A percentile compares a stretch with the other conserved stretches of the same genome.
phyloP scores from a whole-genome alignment of 2,329 filamentous ascomycete genomes.

The Neofusicoccum kwambonambiense region DNA sequence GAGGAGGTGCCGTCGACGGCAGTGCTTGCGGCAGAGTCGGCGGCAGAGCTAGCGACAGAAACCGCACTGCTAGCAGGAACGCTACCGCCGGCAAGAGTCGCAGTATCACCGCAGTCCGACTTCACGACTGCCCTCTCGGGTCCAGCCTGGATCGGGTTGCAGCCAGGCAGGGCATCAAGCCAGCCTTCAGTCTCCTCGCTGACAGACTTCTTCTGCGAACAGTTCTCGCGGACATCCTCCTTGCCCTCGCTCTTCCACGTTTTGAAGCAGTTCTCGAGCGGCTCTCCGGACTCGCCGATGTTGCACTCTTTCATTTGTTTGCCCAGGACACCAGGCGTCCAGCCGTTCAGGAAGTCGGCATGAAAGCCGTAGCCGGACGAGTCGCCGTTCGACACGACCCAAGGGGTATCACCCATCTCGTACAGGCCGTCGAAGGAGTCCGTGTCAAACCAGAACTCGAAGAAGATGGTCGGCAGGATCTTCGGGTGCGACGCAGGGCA shows the following conservation, averaged over 20 bases:
- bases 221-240: conserved; percentile 25
- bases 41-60: conserved; percentile 16
- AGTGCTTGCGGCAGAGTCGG: neutral
- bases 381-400: conserved; percentile 38
- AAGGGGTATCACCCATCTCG: conserved; percentile 30
- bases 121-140: conserved; percentile 30
- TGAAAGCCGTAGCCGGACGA: conserved; percentile 39
- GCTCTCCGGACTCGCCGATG: conserved; percentile 34
- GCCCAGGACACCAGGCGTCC: conserved; percentile 36
- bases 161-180: conserved; percentile 36
- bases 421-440: conserved; percentile 35
- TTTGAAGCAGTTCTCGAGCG: conserved; percentile 39
- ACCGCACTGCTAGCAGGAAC: conserved; percentile 20
- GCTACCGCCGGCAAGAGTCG: conserved; percentile 20
- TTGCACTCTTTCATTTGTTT: conserved; percentile 39
- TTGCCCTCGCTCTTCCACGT: conserved; percentile 34
- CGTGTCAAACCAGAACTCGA: conserved; percentile 41
- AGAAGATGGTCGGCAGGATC: conserved; percentile 39
- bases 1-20: neutral
- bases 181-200: conserved; percentile 22
- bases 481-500: conserved; percentile 33
- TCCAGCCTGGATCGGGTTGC: conserved; percentile 39
- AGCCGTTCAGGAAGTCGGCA: conserved; percentile 39
- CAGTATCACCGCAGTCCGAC: neutral
- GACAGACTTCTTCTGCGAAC: conserved; percentile 24